Evolutionary conservation across 2,329 filamentous ascomycete species (phyloP), one percentile per base, ranked within the genome.

Genomic region (Onygenales sp.): DNA sequence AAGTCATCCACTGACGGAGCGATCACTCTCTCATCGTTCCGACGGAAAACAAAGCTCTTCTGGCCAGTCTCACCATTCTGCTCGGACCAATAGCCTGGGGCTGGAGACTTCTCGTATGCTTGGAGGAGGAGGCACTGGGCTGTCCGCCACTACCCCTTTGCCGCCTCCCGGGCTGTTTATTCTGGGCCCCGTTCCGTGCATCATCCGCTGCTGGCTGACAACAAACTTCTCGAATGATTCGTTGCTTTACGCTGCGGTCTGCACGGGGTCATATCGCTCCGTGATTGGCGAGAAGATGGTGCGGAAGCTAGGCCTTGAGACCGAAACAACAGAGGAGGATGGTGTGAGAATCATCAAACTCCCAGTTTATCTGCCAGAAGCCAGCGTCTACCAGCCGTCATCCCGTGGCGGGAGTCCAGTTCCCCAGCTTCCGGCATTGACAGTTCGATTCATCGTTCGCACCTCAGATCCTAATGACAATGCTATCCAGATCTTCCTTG

Each of bases 191-290:
- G 90, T 95, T 5, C 93, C 93, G 5, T 88, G 90, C 33, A 95
- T 98, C 59, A 88, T 97, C 54, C 86, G 93, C 56, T 98, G 93
- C 74, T 97, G 93, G 91, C 77, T 97, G 61, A 92, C 88, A 31
- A 86, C 85, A 37, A 85, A 88, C 63, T 97, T 95, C 71, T 92
- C 90, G 11, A 92, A 95, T 65, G 85, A 87, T 59, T 86, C 89
- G 8, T 79, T 97, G 13, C 77, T 96, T 4, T 97, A 97, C 66
- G 93, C 91, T 37, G 91, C 90, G 36, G 78, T 97, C 2, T 97
- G 93, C 69, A 92, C 88, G 2, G 93, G 92, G 1, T 95, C 93
- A 4, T 90, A 91, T 67, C 85, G 83, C 61, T 97, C 93, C 1
- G 84, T 83, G n/a, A 73, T 98, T 45, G 86, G 93, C 53, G 78